These are phyloP conservation scores for Triangularia verruculosa DNA, from an alignment of 2,329 filamentous ascomycete species.

Conservation along the genomic window DNA sequence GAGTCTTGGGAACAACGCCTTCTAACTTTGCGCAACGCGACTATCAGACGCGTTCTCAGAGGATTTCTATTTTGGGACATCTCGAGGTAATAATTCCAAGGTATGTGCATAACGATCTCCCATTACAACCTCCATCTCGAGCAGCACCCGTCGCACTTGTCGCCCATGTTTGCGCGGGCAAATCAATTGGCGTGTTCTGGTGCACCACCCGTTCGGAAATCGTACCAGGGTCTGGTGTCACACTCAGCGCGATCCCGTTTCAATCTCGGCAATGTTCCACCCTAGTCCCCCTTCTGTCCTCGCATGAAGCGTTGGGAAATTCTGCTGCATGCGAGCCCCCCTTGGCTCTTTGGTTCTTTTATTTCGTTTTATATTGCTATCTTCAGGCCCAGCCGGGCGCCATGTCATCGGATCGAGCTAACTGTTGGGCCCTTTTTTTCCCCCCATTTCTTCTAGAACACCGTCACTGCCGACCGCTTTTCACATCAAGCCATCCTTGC, in stretches of 20 bases:
- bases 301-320: conserved; percentile 36
- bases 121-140: not conserved
- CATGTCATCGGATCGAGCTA: not conserved
- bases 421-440: not conserved
- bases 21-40: conserved; percentile 15
- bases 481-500: not conserved
- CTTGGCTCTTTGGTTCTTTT: conserved; percentile 27
- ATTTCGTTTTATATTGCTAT: conserved; percentile 3
- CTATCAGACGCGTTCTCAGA: conserved; percentile 3
- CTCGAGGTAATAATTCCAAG: not conserved
- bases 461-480: not conserved
- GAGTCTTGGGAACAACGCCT: not conserved
- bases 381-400: not conserved
- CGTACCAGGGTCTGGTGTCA: conserved; percentile 25
- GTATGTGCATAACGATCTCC: not conserved
- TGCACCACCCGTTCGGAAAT: conserved; percentile 24
- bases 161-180: conserved; percentile 11
- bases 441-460: conserved; percentile 7
- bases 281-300: conserved; percentile 37
- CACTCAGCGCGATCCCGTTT: conserved; percentile 33
- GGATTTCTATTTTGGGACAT: conserved; percentile 14
- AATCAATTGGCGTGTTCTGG: conserved; percentile 21
- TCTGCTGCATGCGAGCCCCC: conserved; percentile 26
- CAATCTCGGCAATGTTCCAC: conserved; percentile 42
- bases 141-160: conserved; percentile 12